Conservation (phyloP, 75 land plant genomes). For the Sequoiadendron giganteum region DNA sequence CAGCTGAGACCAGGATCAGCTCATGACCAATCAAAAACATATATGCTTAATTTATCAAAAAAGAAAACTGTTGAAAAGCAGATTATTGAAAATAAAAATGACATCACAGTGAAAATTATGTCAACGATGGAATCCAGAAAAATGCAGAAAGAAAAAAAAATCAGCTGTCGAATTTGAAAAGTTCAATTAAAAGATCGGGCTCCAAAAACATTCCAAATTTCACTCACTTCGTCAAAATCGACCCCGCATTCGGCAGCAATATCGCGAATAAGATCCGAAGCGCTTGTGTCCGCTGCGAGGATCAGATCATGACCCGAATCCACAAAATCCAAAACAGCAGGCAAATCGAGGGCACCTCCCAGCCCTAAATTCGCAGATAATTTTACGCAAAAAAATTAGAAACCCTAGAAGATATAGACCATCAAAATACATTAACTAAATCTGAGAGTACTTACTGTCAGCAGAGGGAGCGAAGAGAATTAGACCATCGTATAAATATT, state of each 20-base stretch:
- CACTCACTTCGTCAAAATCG: conserved; percentile 92
- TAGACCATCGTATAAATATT: conserved; percentile 83
- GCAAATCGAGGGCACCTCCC: conserved; percentile 75
- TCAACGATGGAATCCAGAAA: background rate
- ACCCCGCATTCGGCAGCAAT: conserved; percentile 90
- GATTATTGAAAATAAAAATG: background rate
- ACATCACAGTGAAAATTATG: background rate
- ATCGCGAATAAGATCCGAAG: conserved; percentile 82
- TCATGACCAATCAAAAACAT: too few relatives aligned
- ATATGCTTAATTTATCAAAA: background rate
- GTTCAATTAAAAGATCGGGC: background rate
- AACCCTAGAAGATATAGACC: background rate
- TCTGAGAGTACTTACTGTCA: conserved; percentile 49
- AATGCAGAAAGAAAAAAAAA: background rate
- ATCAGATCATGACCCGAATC: conserved; percentile 95
- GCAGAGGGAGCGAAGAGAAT: conserved; percentile 75
- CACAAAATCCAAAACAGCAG: conserved; percentile 79
- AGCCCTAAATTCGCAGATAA: conserved; percentile 50
- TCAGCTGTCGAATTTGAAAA: background rate
- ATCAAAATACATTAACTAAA: background rate
- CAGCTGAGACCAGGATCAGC: too few relatives aligned
- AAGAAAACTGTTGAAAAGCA: background rate
- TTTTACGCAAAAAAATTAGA: background rate
- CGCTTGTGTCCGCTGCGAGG: conserved; percentile 62
- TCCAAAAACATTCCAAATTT: background rate